Base-by-base conservation (phyloP, 805 yeast species). In the Komagataella populi region DNA sequence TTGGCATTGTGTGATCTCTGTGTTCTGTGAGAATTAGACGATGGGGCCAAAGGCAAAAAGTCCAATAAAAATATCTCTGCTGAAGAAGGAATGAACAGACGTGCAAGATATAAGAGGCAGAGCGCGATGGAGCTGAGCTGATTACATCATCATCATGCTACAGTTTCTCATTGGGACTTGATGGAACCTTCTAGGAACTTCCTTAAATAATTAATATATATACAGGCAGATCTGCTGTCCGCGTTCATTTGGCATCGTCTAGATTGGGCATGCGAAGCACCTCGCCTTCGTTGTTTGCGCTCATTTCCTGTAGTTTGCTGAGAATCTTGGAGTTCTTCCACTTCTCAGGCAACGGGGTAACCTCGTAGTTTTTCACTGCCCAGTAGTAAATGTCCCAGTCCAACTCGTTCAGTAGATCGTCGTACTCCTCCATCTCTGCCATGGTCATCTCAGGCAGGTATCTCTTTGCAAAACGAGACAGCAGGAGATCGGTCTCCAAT, bases 301-400 rank as follows among this genome's bases (percentile, higher is more conserved):
- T 83, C 59, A 83, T 78, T 48, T 80, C 81, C 65, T 89, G 91
- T 55, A 91, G 70, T 68, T 73, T 63, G 51, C 63, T 63, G 70
- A 91, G 72, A 45, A 91, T 70, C 58, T 75, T 69, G 10, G 86
- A 78, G 53, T 83, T 62, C 62, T 81, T 73, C 96, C 96, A 93
- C 62, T 78, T 77, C 45, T 85, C 88, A 14, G 98, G 97, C 56
- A 91, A 72, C 12, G 96, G 95, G 48, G 90, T 86, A 17, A 86
- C 80, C 43, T 78, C 81, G 60, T 70, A 86, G 64, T 90, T 87
- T 57, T 78, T 79, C 2, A 97, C 88, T 23, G 95, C 96, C 99
- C 99, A 91, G 70, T 93, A 93, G 67, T 87, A 93, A 54, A 93
- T 90, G 66, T 93, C 99, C 99, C 99, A 93, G 67, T 93, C 99